These are phyloP conservation scores for Ustilago nuda DNA, from an alignment of 1,284 basidiomycete species.

Conservation along the genomic window DNA sequence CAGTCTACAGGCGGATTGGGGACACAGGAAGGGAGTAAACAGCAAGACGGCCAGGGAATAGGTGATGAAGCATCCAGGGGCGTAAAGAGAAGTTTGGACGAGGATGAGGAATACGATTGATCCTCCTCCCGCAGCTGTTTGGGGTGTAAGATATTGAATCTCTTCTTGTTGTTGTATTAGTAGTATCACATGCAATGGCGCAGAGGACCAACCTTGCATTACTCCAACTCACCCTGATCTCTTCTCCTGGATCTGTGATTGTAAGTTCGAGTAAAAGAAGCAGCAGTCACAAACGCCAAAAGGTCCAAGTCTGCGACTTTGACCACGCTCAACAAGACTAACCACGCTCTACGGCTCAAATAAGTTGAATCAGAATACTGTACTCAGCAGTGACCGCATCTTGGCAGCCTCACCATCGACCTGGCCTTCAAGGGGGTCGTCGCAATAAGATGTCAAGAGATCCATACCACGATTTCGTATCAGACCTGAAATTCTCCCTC, in stretches of 20 bases:
- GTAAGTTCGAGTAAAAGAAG: too few species aligned
- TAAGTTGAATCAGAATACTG: too few species aligned
- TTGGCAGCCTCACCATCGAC: background rate
- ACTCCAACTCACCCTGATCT: too few species aligned
- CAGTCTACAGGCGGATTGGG: background rate
- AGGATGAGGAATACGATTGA: conserved; percentile 68
- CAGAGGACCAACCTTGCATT: background rate
- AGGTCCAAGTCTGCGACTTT: too few species aligned
- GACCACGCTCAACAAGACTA: too few species aligned
- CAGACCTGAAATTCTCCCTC: conserved; percentile 59
- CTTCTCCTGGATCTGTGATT: too few species aligned
- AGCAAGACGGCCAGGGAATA: background rate
- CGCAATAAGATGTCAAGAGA: conserved; percentile 56
- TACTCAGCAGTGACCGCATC: background rate
- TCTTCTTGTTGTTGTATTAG: background rate
- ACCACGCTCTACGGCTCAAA: too few species aligned
- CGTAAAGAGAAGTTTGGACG: conserved; percentile 62
- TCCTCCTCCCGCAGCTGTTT: background rate
- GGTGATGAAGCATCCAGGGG: conserved; percentile 32
- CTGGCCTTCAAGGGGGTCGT: background rate
- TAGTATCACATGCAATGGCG: background rate
- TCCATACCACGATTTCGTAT: conserved; percentile 66
- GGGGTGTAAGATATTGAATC: background rate
- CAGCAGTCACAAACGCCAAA: too few species aligned
- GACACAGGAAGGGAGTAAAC: background rate